Percentiles rank a stretch among this genome's conserved stretches.
These are phyloP conservation scores for Pleurostoma richardsiae DNA, from an alignment of 2,329 filamentous ascomycete species.

Conservation along the genomic window DNA sequence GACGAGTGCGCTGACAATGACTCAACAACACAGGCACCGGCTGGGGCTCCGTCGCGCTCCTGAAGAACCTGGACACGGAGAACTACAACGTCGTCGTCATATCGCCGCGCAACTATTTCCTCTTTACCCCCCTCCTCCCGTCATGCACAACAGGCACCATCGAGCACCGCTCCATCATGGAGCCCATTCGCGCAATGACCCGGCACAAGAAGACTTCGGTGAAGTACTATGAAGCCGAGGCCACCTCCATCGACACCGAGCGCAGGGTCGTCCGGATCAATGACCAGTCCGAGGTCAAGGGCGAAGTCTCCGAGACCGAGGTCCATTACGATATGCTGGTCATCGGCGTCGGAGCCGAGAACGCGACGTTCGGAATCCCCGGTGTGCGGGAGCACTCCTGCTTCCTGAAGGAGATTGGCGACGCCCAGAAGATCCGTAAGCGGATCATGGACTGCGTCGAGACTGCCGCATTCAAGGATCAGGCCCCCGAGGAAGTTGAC, in stretches of 20 bases:
- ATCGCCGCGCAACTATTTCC: conserved; percentile 98
- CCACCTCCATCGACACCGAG: conserved; percentile 89
- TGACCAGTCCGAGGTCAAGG: conserved; percentile 91
- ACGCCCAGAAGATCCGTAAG: conserved; percentile 94
- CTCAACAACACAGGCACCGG: conserved; percentile 66
- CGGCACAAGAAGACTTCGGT: conserved; percentile 90
- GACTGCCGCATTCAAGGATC: conserved; percentile 97
- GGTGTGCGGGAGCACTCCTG: conserved; percentile 93
- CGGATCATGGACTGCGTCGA: conserved; percentile 99
- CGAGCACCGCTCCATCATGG: conserved; percentile 99
- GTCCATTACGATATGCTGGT: conserved; percentile 98
- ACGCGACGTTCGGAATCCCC: conserved; percentile 95
- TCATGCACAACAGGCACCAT: conserved; percentile 97
- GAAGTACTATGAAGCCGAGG: conserved; percentile 97
- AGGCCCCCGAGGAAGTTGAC: conserved; percentile 80
- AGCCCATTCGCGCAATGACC: conserved; percentile 92
- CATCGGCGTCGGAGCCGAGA: conserved; percentile 94
- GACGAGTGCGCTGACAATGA: conserved; percentile 9
- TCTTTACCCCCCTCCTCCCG: conserved; percentile 94
- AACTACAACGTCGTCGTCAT: conserved; percentile 99
- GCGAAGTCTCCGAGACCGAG: conserved; percentile 74
- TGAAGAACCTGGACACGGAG: conserved; percentile 98
- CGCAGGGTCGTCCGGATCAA: conserved; percentile 84
- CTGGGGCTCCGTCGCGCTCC: conserved; percentile 90
- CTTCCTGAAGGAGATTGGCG: conserved; percentile 97